A percentile compares a stretch with the other conserved stretches of the same genome.
phyloP scores from a whole-genome alignment of 495 filamentous ascomycete genomes.

The Penicillium maclennaniae region DNA sequence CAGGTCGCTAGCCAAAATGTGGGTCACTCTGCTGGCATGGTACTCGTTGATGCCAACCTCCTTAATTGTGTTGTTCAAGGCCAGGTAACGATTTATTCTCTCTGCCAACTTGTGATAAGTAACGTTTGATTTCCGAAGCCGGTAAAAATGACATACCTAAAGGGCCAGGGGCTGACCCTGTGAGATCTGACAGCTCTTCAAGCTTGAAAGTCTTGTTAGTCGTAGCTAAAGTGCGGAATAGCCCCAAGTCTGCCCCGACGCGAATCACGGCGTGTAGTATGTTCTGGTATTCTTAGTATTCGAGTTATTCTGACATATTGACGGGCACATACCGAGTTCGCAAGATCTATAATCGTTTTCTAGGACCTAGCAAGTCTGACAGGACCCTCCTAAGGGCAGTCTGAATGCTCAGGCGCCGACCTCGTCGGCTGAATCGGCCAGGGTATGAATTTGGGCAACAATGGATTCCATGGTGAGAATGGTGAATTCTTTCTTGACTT shows the following conservation, averaged over 20 bases:
- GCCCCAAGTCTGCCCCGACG: slow-evolving; percentile 30
- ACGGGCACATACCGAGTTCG: slow-evolving; percentile 15
- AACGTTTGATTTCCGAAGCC: background rate
- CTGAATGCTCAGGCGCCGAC: slow-evolving; percentile 18
- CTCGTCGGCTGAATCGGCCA: slow-evolving; percentile 22
- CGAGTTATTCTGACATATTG: background rate
- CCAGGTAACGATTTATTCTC: slow-evolving; percentile 45
- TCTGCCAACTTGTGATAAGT: slow-evolving; percentile 14
- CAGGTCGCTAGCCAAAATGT: slow-evolving; percentile 22
- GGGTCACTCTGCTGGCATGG: slow-evolving; percentile 29
- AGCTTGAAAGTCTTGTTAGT: slow-evolving; percentile 21
- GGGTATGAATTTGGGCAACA: slow-evolving; percentile 19
- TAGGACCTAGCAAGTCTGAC: slow-evolving; percentile 18
- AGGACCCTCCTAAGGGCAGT: slow-evolving; percentile 15
- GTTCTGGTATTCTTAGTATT: slow-evolving; percentile 12
- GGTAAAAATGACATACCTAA: slow-evolving; percentile 17
- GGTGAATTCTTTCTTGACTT: no score
- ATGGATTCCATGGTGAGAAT: slow-evolving; percentile 25
- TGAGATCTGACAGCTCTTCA: slow-evolving; percentile 27
- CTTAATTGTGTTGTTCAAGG: slow-evolving; percentile 32
- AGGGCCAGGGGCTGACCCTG: slow-evolving; percentile 25
- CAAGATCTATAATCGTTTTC: slow-evolving; percentile 17
- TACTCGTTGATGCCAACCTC: slow-evolving; percentile 35
- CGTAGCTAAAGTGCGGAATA: slow-evolving; percentile 32
- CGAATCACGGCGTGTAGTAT: slow-evolving; percentile 21